A percentile compares a stretch with the other conserved stretches of the same genome.
Evolutionary conservation across 164 flowering plant genomes (phyloP).

Genomic region (Stephania yunnanensis): DNA sequence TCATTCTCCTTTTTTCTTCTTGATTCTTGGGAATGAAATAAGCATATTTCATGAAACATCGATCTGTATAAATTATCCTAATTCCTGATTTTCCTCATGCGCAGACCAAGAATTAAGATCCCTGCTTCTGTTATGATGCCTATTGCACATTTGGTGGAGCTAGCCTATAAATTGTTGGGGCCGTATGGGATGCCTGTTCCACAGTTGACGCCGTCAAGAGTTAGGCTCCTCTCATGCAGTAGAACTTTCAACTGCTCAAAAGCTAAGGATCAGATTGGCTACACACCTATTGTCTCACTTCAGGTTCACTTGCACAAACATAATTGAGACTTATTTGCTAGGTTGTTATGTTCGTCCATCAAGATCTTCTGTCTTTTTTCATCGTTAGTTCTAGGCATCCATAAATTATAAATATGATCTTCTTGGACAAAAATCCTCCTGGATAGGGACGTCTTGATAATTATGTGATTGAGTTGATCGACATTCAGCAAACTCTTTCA

Average conservation of each 20-base stretch:
- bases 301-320: slow-evolving; percentile 42
- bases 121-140: slow-evolving; percentile 89
- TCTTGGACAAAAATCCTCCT: slow-evolving; percentile 6
- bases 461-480: background rate
- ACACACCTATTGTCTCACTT: slow-evolving; percentile 72
- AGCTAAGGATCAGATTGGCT: slow-evolving; percentile 83
- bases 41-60: background rate
- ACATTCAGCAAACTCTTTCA: background rate
- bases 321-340: background rate
- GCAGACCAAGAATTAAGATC: slow-evolving; percentile 88
- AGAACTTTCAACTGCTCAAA: slow-evolving; percentile 78
- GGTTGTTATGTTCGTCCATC: background rate
- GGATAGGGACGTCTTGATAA: background rate
- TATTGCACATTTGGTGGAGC: slow-evolving; percentile 75
- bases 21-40: background rate
- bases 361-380: background rate
- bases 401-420: background rate
- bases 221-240: slow-evolving; percentile 72
- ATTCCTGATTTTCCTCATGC: slow-evolving; percentile 29
- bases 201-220: slow-evolving; percentile 92
- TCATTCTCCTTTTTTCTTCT: background rate
- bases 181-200: slow-evolving; percentile 95
- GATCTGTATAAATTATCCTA: background rate
- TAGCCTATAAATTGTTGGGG: slow-evolving; percentile 57
- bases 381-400: background rate